These are phyloP conservation scores for Aspergillus udagawae DNA, from an alignment of 2,329 filamentous ascomycete species.

Conservation along the genomic window DNA sequence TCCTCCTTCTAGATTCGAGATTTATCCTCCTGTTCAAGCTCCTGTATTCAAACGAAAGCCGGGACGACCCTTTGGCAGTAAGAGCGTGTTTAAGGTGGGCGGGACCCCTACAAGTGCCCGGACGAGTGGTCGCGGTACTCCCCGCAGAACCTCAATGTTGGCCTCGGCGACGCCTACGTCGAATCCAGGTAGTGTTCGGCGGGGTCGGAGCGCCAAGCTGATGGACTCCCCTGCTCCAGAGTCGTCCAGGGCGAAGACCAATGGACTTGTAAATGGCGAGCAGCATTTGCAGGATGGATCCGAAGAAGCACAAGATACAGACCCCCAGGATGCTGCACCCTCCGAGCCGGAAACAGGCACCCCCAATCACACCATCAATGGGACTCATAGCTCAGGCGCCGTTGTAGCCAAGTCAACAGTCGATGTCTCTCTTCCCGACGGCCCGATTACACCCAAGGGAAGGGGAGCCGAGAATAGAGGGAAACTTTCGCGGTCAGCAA, in stretches of 20 bases:
- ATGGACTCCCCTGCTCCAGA: constrained; percentile 27
- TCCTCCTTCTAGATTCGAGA: constrained; percentile 40
- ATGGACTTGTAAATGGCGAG: constrained; percentile 21
- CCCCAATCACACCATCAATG: constrained; percentile 15
- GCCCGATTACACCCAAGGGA: constrained; percentile 12
- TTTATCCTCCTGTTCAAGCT: constrained; percentile 40
- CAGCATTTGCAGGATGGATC: neutral
- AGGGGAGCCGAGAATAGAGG: constrained; percentile 9
- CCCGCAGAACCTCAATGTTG: constrained; percentile 29
- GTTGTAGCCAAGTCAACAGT: constrained; percentile 1
- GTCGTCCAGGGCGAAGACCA: constrained; percentile 17
- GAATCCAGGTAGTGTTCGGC: constrained; percentile 26
- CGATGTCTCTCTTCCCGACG: constrained; percentile 3
- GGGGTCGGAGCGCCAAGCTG: constrained; percentile 34
- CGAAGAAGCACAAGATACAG: constrained; percentile 6
- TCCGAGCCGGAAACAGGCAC: constrained; percentile 11
- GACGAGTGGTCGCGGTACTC: constrained; percentile 35
- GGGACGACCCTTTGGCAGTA: constrained; percentile 36
- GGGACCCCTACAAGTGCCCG: constrained; percentile 32
- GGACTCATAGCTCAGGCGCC: constrained; percentile 4
- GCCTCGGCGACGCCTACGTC: constrained; percentile 27
- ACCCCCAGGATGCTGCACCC: constrained; percentile 1
- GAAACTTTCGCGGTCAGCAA: constrained; percentile 16
- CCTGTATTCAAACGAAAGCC: constrained; percentile 33
- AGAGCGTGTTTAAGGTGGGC: constrained; percentile 20